phyloP scores from a whole-genome alignment of 306 rosid species.

The Corylus americana region DNA sequence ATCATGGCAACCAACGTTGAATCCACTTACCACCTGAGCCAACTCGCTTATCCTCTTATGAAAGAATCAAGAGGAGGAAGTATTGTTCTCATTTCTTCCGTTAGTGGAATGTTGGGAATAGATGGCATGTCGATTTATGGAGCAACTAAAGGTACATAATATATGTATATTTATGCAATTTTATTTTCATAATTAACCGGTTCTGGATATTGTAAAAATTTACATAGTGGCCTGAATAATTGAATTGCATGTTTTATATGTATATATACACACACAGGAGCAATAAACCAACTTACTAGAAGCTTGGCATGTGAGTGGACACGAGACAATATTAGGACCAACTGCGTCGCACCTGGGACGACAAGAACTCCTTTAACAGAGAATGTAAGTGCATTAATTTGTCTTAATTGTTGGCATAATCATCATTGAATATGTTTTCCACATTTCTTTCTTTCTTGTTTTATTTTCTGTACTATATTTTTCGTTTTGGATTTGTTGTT shows the following conservation, averaged over 20 bases:
- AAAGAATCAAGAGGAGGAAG: neutral
- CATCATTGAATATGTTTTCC: no score
- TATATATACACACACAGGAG: neutral
- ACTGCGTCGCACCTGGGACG: constrained; percentile 1
- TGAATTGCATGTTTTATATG: neutral
- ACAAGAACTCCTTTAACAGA: neutral
- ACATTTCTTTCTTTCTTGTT: no score
- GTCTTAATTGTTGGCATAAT: no score
- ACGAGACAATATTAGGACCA: constrained; percentile 8
- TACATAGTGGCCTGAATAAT: no score
- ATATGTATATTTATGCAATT: neutral
- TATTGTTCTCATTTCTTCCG: constrained; percentile 22
- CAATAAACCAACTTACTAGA: constrained; percentile 4
- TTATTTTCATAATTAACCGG: no score
- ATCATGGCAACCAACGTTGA: constrained; percentile 4
- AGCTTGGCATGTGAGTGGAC: constrained; percentile 20
- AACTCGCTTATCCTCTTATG: constrained; percentile 5
- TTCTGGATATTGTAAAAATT: no score
- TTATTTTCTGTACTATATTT: no score
- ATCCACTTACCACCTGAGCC: neutral
- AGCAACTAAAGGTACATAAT: neutral
- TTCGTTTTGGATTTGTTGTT: no score
- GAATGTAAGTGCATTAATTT: neutral
- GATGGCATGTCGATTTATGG: neutral
- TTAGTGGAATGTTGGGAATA: constrained; percentile 12